phyloP scores from a whole-genome alignment of 23 red algal species.

The Cyanidioschyzon merolae region DNA sequence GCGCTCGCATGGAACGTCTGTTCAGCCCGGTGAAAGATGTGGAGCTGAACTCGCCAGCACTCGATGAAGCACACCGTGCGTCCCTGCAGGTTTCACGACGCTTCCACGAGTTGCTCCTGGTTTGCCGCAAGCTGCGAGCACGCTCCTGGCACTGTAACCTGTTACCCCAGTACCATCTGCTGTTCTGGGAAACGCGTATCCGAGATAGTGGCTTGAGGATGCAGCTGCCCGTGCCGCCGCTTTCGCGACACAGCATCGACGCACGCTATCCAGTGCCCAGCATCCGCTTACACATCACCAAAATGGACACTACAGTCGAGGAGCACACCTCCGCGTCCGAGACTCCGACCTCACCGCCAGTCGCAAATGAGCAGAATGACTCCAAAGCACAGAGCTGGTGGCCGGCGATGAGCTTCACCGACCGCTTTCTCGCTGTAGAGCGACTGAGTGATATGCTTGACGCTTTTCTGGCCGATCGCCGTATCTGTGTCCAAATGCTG shows the following conservation, averaged over 20 bases:
- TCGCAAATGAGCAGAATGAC: not conserved
- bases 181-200: not conserved
- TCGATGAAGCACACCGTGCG: not conserved
- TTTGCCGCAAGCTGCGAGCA: not conserved
- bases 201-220: not conserved
- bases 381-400: not conserved
- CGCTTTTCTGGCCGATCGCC: conserved; percentile 30
- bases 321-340: not conserved
- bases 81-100: not conserved
- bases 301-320: not conserved
- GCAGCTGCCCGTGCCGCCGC: not conserved
- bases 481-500: conserved; percentile 39
- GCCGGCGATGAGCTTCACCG: not conserved
- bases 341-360: not conserved
- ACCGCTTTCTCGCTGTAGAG: not conserved
- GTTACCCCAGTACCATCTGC: conserved; percentile 2
- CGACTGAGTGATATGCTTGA: conserved; percentile 15
- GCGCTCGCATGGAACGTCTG: not conserved
- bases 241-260: conserved; percentile 11
- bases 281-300: not conserved
- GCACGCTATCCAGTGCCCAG: not conserved
- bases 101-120: not conserved
- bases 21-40: not conserved
- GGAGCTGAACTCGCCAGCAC: not conserved
- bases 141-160: not conserved